Conservation (phyloP, 2,329 filamentous ascomycete species). For the Colletotrichum sp. region DNA sequence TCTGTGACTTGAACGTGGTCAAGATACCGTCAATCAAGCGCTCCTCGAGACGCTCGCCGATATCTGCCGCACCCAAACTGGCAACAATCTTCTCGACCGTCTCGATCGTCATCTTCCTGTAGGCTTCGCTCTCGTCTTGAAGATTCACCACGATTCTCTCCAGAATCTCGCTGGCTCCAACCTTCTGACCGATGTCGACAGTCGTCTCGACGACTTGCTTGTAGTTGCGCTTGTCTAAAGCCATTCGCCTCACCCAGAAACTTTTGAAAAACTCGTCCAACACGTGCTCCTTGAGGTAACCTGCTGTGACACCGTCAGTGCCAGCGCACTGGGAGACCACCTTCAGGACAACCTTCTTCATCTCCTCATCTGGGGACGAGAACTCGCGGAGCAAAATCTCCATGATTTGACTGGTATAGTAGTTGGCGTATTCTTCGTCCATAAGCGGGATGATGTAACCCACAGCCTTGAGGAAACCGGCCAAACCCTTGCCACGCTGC, state of each 20-base stretch:
- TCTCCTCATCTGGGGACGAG: conserved; percentile 95
- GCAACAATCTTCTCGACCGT: conserved; percentile 97
- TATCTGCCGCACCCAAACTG: conserved; percentile 90
- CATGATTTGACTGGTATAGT: conserved; percentile 99
- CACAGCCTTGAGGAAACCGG: conserved; percentile 95
- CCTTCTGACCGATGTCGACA: conserved; percentile 95
- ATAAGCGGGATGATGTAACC: conserved; percentile 98
- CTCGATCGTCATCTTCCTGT: conserved; percentile 99
- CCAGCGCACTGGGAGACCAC: conserved; percentile 95
- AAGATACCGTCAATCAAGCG: conserved; percentile 94
- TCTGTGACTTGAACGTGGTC: conserved; percentile 97
- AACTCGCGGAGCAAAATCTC: conserved; percentile 97
- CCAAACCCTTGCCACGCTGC: conserved; percentile 94
- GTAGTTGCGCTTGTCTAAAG: conserved; percentile 96
- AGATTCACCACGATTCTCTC: conserved; percentile 93
- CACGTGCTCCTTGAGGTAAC: conserved; percentile 94
- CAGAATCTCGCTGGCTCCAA: conserved; percentile 94
- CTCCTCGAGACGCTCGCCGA: conserved; percentile 91
- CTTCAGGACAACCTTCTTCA: conserved; percentile 99
- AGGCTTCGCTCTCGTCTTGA: conserved; percentile 97
- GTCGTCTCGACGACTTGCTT: conserved; percentile 98
- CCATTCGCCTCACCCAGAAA: conserved; percentile 98
- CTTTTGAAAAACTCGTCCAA: conserved; percentile 97
- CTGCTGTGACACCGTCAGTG: conserved; percentile 92
- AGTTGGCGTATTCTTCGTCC: conserved; percentile 99